Base-by-base conservation (phyloP, 139 green algal genomes). In the Micractinium sp. region DNA sequence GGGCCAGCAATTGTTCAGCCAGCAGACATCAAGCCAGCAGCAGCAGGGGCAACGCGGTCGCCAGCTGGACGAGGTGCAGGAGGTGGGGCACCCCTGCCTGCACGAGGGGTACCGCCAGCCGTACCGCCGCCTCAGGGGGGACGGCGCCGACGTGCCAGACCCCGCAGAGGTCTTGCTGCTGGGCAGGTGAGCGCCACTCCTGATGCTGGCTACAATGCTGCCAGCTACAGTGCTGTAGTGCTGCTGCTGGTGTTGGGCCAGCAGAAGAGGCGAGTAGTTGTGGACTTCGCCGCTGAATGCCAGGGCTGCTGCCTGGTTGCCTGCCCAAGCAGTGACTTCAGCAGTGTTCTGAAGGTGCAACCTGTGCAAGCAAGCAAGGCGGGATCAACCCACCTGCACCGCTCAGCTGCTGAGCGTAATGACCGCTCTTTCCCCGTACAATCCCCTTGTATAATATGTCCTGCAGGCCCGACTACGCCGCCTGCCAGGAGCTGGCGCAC, bases 1-100 rank as follows among this genome's bases (percentile, higher is more conserved):
- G 75, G 36, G 67, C 23, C 9, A 35, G 56, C 67, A 61, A 25
- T 16, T 3, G 38, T 25, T 12, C 9, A 71, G 63, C 14, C 63
- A 71, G 63, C 63, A 71, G 63, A 12, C 63, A 16, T 25, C 63
- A 56, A 56, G n/a, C 86, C 75, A 63, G 66, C 47, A 84, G 69
- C 47, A 60, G 69, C 63, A 85, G 56, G 7, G 14, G 60, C 27
- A 36, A 33, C 39, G 12, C 16, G 67, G 69, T 27, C 69, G 33
- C 29, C 39, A 69, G 84, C 60, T 41, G 7, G 36, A 56, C 66
- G 39, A 41, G 27, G 15, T 56, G 19, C 20, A 14, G 1, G 80
- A 75, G 53, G 47, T 85, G n/a, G 20, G 38, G 19, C 91, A 92
- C 61, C 90, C 95, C 23, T 97, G 95, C 92, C 88, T 97, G 81